phyloP scores from a whole-genome alignment of 2,329 filamentous ascomycete species.

The Fusarium metavorans region DNA sequence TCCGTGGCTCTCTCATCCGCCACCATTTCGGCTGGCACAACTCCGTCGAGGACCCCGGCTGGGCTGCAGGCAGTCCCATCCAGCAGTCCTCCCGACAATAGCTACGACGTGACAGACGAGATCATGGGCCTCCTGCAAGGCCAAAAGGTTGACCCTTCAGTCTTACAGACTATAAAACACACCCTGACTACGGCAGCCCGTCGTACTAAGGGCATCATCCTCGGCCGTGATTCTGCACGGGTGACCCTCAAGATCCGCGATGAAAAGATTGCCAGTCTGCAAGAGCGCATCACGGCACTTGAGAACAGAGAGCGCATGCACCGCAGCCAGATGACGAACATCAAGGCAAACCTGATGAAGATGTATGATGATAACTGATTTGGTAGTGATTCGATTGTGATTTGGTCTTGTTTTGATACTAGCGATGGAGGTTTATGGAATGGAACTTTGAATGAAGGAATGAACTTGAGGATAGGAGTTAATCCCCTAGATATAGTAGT shows the following conservation, averaged over 20 bases:
- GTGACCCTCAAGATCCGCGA: slow-evolving; percentile 73
- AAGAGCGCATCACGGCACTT: slow-evolving; percentile 53
- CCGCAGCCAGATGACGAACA: slow-evolving; percentile 50
- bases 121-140: slow-evolving; percentile 63
- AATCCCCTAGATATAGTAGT: background rate
- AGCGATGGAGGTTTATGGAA: background rate
- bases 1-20: slow-evolving; percentile 11
- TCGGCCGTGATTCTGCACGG: slow-evolving; percentile 75
- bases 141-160: slow-evolving; percentile 54
- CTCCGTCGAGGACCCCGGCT: slow-evolving; percentile 14
- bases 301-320: slow-evolving; percentile 52
- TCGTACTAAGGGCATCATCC: slow-evolving; percentile 69
- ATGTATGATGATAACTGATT: slow-evolving; percentile 50
- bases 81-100: slow-evolving; percentile 27
- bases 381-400: background rate
- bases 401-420: background rate
- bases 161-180: slow-evolving; percentile 53
- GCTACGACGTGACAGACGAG: slow-evolving; percentile 56
- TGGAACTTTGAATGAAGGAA: background rate
- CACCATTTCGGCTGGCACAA: slow-evolving; percentile 30
- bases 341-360: slow-evolving; percentile 54
- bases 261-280: slow-evolving; percentile 51
- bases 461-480: background rate
- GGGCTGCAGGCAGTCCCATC: slow-evolving; percentile 15
- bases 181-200: slow-evolving; percentile 68